Conservation (phyloP, 2,329 filamentous ascomycete genomes). For the Curvularia hawaiiensis region DNA sequence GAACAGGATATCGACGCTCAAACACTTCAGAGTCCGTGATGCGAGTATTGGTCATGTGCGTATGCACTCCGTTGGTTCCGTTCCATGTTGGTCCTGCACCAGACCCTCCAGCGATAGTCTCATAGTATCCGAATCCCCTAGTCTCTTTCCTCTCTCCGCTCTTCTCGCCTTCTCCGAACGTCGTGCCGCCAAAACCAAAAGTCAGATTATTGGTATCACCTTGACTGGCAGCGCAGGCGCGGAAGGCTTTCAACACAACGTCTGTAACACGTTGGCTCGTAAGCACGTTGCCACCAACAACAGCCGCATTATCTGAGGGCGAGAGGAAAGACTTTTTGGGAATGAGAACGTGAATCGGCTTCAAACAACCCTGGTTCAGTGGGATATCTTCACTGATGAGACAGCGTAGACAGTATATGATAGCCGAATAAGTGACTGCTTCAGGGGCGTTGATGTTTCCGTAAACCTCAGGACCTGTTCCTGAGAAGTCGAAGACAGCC, state of each 20-base stretch:
- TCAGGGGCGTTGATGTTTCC: constrained; percentile 81
- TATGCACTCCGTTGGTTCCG: constrained; percentile 77
- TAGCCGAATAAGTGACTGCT: constrained; percentile 81
- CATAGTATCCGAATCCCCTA: constrained; percentile 86
- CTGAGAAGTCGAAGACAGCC: constrained; percentile 77
- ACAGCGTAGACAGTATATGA: constrained; percentile 84
- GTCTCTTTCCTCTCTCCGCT: constrained; percentile 53
- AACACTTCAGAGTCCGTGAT: constrained; percentile 84
- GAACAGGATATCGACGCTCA: constrained; percentile 75
- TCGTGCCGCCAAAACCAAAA: constrained; percentile 74
- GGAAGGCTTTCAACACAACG: constrained; percentile 80
- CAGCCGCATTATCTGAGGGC: constrained; percentile 76
- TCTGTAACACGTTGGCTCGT: constrained; percentile 81
- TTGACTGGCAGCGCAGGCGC: constrained; percentile 77
- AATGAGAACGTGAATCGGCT: constrained; percentile 75
- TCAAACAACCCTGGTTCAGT: constrained; percentile 83
- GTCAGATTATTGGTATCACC: constrained; percentile 86
- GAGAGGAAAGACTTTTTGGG: constrained; percentile 74
- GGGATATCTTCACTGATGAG: constrained; percentile 83
- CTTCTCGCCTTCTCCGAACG: constrained; percentile 16
- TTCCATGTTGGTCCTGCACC: constrained; percentile 76
- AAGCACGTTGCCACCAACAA: constrained; percentile 82
- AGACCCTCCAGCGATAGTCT: constrained; percentile 79
- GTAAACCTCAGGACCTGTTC: constrained; percentile 80
- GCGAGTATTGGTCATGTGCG: constrained; percentile 84